phyloP scores from a whole-genome alignment of 148 eudicot genomes.

The Rhododendron ferrugineum region DNA sequence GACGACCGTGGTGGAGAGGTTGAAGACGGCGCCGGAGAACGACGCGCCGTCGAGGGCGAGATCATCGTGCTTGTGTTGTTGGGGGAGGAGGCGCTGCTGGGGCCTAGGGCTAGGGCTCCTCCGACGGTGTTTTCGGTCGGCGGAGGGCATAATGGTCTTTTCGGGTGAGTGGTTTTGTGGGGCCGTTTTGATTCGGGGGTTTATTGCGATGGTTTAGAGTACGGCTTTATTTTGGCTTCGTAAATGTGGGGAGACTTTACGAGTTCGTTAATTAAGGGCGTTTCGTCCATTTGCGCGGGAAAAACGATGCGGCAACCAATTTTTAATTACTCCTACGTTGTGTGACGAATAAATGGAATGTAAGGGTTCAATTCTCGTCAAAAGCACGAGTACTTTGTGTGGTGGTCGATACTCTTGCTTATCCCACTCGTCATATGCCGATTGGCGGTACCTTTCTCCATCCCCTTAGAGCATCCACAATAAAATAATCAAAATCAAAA shows the following conservation, averaged over 20 bases:
- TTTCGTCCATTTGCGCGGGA: neutral
- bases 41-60: conserved; percentile 49
- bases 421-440: too few relatives aligned
- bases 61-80: conserved; percentile 17
- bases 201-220: too few relatives aligned
- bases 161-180: neutral
- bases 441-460: too few relatives aligned
- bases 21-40: conserved; percentile 70
- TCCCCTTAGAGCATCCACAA: too few relatives aligned
- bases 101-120: conserved; percentile 18
- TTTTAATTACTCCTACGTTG: too few relatives aligned
- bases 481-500: too few relatives aligned
- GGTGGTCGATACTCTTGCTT: too few relatives aligned
- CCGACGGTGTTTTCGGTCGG: conserved; percentile 43
- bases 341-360: too few relatives aligned
- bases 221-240: too few relatives aligned
- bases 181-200: neutral
- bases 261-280: neutral
- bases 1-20: conserved; percentile 69
- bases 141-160: conserved; percentile 2
- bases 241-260: neutral
- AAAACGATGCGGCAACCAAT: neutral
- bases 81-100: conserved; percentile 29
- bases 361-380: too few relatives aligned
- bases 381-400: too few relatives aligned